Evolutionary conservation across 164 flowering plant genomes (phyloP).

Genomic region (Amborella trichopoda): DNA sequence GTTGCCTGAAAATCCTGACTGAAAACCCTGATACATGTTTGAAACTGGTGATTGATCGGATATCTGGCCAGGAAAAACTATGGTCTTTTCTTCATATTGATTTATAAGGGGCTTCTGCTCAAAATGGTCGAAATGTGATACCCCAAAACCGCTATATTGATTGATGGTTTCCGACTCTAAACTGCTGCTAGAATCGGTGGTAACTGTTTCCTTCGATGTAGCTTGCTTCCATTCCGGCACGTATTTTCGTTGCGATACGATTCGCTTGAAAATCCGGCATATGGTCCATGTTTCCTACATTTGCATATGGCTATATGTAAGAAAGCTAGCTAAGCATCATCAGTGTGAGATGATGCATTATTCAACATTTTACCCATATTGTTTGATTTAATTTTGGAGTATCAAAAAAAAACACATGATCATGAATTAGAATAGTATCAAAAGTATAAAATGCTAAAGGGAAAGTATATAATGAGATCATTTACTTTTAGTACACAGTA

Average conservation of each 20-base stretch:
- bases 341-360: neutral
- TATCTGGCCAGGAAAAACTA: too few relatives aligned
- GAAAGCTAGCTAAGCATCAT: neutral
- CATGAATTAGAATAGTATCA: neutral
- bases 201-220: conserved; percentile 7
- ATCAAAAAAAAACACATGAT: neutral
- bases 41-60: too few relatives aligned
- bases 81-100: too few relatives aligned
- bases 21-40: too few relatives aligned
- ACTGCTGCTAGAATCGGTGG: too few relatives aligned
- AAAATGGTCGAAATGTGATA: too few relatives aligned
- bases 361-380: neutral
- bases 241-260: conserved; percentile 26
- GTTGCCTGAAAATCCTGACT: too few relatives aligned
- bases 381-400: neutral
- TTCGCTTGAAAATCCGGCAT: conserved; percentile 79
- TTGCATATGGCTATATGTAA: neutral
- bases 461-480: neutral
- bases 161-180: too few relatives aligned
- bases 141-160: too few relatives aligned
- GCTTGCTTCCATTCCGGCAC: conserved; percentile 31
- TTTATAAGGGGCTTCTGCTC: too few relatives aligned
- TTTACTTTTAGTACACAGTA: too few relatives aligned
- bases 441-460: neutral
- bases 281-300: conserved; percentile 88